A percentile compares a stretch with the other conserved stretches of the same genome.
Evolutionary conservation across 257 asterid genomes (phyloP).

Genomic region (Phtheirospermum japonicum): DNA sequence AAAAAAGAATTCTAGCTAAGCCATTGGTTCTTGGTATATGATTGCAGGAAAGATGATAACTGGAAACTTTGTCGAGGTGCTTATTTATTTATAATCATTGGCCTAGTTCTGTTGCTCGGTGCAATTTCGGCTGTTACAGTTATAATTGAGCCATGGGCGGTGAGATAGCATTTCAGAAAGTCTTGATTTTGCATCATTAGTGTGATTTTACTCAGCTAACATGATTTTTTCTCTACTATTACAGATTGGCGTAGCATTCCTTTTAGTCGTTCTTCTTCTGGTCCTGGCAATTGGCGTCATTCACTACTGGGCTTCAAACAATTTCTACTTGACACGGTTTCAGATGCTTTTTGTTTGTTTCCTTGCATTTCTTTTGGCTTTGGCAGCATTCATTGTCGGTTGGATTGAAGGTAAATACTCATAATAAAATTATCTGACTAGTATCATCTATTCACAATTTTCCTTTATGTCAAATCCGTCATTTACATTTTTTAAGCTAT

Average conservation of each 20-base stretch:
- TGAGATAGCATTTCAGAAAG: slow-evolving; percentile 37
- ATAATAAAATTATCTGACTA: neutral
- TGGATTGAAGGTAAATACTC: slow-evolving; percentile 64
- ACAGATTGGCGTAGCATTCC: slow-evolving; percentile 96
- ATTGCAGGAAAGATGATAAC: slow-evolving; percentile 93
- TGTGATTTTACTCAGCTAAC: slow-evolving; percentile 26
- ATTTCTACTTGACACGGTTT: slow-evolving; percentile 88
- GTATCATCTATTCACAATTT: slow-evolving; percentile 7
- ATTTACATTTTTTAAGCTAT: slow-evolving; percentile 21
- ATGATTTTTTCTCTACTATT: slow-evolving; percentile 24
- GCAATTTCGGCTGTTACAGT: slow-evolving; percentile 85
- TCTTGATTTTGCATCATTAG: slow-evolving; percentile 15
- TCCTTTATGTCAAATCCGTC: neutral
- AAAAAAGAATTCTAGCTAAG: no score
- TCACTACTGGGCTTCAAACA: slow-evolving; percentile 98
- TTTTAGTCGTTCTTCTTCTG: slow-evolving; percentile 81
- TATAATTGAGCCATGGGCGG: slow-evolving; percentile 85
- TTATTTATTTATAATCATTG: slow-evolving; percentile 65
- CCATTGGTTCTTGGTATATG: slow-evolving; percentile 7
- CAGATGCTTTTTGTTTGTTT: slow-evolving; percentile 93
- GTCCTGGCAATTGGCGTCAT: slow-evolving; percentile 91
- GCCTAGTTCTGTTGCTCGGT: slow-evolving; percentile 79
- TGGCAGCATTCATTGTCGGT: slow-evolving; percentile 94
- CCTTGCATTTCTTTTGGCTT: slow-evolving; percentile 93
- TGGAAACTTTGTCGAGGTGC: slow-evolving; percentile 95